These are phyloP conservation scores for Penicillium chermesinum DNA, from an alignment of 495 filamentous ascomycete species.

Conservation along the genomic window DNA sequence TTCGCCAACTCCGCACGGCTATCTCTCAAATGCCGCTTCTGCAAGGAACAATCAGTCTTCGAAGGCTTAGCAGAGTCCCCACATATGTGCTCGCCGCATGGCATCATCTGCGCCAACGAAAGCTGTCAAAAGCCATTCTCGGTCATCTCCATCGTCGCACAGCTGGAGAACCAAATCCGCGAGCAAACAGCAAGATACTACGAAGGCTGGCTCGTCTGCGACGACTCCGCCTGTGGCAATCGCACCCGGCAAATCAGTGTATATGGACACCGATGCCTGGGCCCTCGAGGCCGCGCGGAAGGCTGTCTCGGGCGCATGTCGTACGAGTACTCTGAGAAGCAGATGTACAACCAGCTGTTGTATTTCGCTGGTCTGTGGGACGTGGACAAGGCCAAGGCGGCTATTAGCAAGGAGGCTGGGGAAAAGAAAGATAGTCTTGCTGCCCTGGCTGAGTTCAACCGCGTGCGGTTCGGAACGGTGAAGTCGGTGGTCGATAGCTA, in stretches of 20 bases:
- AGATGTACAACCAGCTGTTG: constrained; percentile 87
- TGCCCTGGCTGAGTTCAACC: constrained; percentile 74
- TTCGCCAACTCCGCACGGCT: constrained; percentile 77
- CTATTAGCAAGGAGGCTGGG: constrained; percentile 38
- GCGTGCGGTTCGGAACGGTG: constrained; percentile 67
- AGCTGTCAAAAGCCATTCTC: constrained; percentile 59
- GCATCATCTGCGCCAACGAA: constrained; percentile 62
- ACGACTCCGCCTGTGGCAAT: constrained; percentile 79
- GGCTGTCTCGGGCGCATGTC: constrained; percentile 85
- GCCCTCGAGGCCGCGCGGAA: constrained; percentile 71
- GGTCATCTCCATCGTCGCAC: constrained; percentile 71
- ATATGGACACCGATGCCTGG: constrained; percentile 84
- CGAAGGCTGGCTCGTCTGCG: constrained; percentile 83
- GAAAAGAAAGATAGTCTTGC: constrained; percentile 57
- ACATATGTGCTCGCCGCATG: constrained; percentile 60
- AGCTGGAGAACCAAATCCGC: constrained; percentile 80
- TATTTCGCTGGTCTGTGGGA: constrained; percentile 86
- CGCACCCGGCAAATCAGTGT: constrained; percentile 89
- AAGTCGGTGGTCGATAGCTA: constrained; percentile 77
- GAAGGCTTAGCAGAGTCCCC: constrained; percentile 61
- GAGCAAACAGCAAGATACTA: constrained; percentile 78
- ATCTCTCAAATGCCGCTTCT: constrained; percentile 71
- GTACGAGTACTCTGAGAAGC: constrained; percentile 83
- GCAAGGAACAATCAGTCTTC: constrained; percentile 65
- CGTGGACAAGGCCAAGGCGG: constrained; percentile 70